phyloP scores from a whole-genome alignment of 768 basidiomycete species.

The Megacollybia marginata region DNA sequence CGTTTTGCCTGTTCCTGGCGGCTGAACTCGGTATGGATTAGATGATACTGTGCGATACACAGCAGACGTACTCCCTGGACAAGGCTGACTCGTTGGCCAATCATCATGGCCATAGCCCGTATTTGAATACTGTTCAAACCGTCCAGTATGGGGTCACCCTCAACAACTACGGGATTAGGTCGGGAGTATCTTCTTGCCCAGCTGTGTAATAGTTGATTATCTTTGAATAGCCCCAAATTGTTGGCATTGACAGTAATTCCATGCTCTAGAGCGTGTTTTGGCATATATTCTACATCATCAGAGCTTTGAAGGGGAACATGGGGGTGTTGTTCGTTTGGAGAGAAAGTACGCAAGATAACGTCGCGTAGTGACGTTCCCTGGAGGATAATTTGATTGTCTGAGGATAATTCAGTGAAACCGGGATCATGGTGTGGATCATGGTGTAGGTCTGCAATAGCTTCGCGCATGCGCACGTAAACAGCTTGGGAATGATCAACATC shows the following conservation, averaged over 20 bases:
- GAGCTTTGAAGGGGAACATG: slow-evolving; percentile 29
- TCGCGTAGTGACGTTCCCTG: slow-evolving; percentile 72
- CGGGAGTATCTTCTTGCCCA: slow-evolving; percentile 71
- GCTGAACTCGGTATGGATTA: slow-evolving; percentile 33
- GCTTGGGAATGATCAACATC: slow-evolving; percentile 68
- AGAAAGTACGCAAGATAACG: slow-evolving; percentile 56
- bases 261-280: slow-evolving; percentile 31
- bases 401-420: not conserved
- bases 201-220: slow-evolving; percentile 71
- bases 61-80: slow-evolving; percentile 71
- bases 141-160: slow-evolving; percentile 68
- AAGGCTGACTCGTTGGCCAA: slow-evolving; percentile 69
- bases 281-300: slow-evolving; percentile 29
- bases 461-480: slow-evolving; percentile 60
- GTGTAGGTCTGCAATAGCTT: slow-evolving; percentile 52
- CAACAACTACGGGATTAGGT: slow-evolving; percentile 52
- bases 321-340: slow-evolving; percentile 18
- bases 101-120: slow-evolving; percentile 80
- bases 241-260: slow-evolving; percentile 7
- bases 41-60: slow-evolving; percentile 1
- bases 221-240: slow-evolving; percentile 47
- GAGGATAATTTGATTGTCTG: slow-evolving; percentile 26
- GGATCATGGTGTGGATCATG: slow-evolving; percentile 34
- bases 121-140: slow-evolving; percentile 72
- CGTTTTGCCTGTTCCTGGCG: slow-evolving; percentile 91